These are phyloP conservation scores for Leccinum disarticulatum DNA, from an alignment of 768 basidiomycete genomes.

Conservation along the genomic window DNA sequence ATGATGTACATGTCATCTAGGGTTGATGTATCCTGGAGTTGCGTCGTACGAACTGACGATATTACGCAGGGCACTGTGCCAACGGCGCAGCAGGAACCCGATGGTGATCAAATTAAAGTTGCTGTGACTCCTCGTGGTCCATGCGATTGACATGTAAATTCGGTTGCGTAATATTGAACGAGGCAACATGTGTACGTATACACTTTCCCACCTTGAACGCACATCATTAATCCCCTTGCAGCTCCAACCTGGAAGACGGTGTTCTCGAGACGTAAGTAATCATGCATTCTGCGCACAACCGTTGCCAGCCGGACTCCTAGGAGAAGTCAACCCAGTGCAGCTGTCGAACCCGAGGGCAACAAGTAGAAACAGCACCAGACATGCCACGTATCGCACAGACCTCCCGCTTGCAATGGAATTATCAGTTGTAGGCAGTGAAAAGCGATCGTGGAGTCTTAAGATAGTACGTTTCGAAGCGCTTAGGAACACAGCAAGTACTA, in stretches of 20 bases:
- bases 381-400: background rate
- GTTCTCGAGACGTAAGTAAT: background rate
- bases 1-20: no score
- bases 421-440: background rate
- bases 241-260: background rate
- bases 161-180: background rate
- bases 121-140: background rate
- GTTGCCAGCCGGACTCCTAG: no score
- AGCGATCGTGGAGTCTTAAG: background rate
- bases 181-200: background rate
- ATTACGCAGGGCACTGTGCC: background rate
- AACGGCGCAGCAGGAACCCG: background rate
- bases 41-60: background rate
- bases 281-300: background rate
- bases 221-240: no score
- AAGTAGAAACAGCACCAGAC: background rate
- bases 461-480: conserved; percentile 9
- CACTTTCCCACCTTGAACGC: background rate
- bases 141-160: background rate
- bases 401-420: background rate
- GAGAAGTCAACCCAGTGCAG: background rate
- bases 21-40: background rate
- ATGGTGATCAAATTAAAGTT: background rate
- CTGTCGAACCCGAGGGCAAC: background rate
- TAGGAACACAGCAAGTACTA: conserved; percentile 18